These are phyloP conservation scores for Drechslerella coelobrocha DNA, from an alignment of 2,329 filamentous ascomycete species.

Conservation along the genomic window DNA sequence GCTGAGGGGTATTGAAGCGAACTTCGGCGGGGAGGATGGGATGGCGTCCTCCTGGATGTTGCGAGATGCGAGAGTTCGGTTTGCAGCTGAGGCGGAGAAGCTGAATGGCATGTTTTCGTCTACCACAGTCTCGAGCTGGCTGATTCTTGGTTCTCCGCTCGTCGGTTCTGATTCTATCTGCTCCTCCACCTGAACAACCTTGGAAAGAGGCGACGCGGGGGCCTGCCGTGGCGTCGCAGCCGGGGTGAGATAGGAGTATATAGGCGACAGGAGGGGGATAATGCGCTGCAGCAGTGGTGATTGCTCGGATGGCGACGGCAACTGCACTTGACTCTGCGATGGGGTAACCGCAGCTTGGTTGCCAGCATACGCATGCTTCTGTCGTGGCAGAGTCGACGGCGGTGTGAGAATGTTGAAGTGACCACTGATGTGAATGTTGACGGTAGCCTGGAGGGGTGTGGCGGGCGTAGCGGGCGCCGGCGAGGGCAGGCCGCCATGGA, in stretches of 20 bases:
- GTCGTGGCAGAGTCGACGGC: constrained; percentile 9
- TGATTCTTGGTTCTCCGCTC: background rate
- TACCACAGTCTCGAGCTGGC: background rate
- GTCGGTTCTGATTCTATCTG: background rate
- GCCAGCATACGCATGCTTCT: constrained; percentile 4
- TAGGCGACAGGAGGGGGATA: constrained; percentile 27
- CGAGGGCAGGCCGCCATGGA: constrained; percentile 20
- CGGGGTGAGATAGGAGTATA: constrained; percentile 27
- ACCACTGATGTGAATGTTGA: constrained; percentile 41
- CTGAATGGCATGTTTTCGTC: constrained; percentile 35
- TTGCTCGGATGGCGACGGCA: no score
- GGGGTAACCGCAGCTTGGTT: background rate
- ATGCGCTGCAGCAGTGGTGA: constrained; percentile 36
- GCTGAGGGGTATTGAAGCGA: background rate
- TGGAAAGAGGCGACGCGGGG: constrained; percentile 19
- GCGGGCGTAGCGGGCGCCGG: constrained; percentile 33
- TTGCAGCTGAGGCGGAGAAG: constrained; percentile 33
- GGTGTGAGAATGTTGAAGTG: constrained; percentile 34
- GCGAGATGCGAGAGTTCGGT: constrained; percentile 9
- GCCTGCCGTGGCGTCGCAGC: constrained; percentile 19
- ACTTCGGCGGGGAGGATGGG: constrained; percentile 9
- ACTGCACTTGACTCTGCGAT: constrained; percentile 10
- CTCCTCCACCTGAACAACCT: constrained; percentile 1
- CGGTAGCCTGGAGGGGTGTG: constrained; percentile 20
- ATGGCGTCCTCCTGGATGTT: background rate